A percentile compares a stretch with the other conserved stretches of the same genome.
phyloP scores from a whole-genome alignment of 176 grass and related monocot genomes.

The Phragmites australis region DNA sequence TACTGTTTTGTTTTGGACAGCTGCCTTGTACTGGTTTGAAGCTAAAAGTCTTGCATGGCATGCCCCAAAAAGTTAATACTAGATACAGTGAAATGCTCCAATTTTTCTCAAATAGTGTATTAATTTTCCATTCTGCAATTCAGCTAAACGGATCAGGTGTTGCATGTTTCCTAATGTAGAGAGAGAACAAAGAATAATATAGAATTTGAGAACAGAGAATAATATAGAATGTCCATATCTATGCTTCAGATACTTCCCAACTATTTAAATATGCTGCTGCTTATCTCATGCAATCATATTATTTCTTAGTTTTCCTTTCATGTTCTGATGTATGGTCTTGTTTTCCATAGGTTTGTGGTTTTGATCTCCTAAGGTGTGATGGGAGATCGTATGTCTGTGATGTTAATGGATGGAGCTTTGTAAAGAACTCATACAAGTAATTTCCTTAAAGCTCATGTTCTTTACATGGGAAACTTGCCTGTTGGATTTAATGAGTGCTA shows the following conservation, averaged over 20 bases:
- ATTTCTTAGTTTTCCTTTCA: constrained; percentile 26
- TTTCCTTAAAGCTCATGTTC: constrained; percentile 22
- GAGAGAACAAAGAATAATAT: neutral
- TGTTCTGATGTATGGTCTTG: constrained; percentile 16
- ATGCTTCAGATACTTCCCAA: neutral
- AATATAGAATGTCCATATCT: neutral
- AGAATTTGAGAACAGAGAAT: neutral
- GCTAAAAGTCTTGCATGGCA: neutral
- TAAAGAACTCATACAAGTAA: constrained; percentile 98
- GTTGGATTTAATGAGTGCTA: constrained; percentile 17
- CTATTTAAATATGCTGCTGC: neutral
- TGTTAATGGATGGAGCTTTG: constrained; percentile 99
- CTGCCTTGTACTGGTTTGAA: neutral
- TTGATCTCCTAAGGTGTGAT: constrained; percentile 96
- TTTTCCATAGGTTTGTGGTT: constrained; percentile 86
- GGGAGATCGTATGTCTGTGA: constrained; percentile 98
- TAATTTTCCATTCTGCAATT: neutral
- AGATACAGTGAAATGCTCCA: neutral
- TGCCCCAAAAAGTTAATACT: neutral
- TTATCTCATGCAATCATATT: neutral
- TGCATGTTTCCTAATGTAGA: neutral
- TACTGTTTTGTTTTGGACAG: neutral
- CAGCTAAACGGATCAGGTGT: neutral
- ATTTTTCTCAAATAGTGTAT: neutral
- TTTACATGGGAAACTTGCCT: constrained; percentile 6